Evolutionary conservation across 148 eudicot species (phyloP).

Genomic region (Camellia japonica): DNA sequence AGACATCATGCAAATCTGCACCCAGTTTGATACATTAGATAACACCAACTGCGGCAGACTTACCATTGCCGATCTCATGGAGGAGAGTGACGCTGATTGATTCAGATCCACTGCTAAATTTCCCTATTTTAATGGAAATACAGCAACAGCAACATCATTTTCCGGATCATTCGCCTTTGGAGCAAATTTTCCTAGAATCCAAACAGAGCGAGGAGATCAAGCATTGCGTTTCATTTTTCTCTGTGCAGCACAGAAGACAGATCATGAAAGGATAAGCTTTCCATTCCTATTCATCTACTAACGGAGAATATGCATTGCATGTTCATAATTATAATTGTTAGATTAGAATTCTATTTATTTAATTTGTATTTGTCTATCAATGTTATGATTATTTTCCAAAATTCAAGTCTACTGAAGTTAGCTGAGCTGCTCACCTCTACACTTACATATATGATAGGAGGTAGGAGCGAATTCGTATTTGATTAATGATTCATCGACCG

Average conservation of each 20-base stretch:
- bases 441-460: too few species aligned
- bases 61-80: constrained; percentile 49
- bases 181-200: constrained; percentile 7
- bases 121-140: not conserved
- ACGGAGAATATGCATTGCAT: not conserved
- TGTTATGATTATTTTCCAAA: too few species aligned
- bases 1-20: constrained; percentile 42
- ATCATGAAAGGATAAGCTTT: not conserved
- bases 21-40: constrained; percentile 52
- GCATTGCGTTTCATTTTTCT: not conserved
- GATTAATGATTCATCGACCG: too few species aligned
- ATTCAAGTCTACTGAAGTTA: too few species aligned
- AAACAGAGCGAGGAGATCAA: not conserved
- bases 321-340: not conserved
- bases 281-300: not conserved
- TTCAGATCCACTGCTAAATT: not conserved
- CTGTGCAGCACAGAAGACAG: not conserved
- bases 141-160: not conserved
- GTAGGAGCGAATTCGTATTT: too few species aligned
- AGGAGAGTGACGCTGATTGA: constrained; percentile 26
- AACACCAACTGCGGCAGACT: constrained; percentile 44
- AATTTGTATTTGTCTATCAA: too few species aligned
- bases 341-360: too few species aligned
- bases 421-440: too few species aligned
- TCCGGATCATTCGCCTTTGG: not conserved